phyloP scores from a whole-genome alignment of 2,329 filamentous ascomycete species.

The Fusarium globosum region DNA sequence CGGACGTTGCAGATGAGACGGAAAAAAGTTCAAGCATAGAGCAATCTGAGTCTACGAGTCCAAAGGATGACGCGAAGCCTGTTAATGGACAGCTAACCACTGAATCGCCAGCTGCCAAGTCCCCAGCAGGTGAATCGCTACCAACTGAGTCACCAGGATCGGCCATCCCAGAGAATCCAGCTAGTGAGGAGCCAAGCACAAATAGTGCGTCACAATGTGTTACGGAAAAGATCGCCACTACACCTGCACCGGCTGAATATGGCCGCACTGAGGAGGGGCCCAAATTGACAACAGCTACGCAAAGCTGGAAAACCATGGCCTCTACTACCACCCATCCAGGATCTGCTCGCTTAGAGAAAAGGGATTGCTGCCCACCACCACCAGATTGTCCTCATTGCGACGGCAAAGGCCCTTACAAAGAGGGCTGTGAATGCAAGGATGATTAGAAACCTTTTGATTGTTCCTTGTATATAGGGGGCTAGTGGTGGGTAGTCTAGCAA shows the following conservation, averaged over 20 bases:
- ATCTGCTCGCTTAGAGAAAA: background rate
- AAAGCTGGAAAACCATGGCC: background rate
- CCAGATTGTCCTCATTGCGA: no score
- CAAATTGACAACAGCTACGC: background rate
- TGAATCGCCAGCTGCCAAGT: background rate
- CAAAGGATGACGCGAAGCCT: background rate
- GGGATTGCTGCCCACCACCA: background rate
- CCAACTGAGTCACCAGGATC: background rate
- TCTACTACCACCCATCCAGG: background rate
- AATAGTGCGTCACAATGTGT: background rate
- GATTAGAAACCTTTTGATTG: background rate
- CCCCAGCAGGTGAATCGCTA: fast-evolving
- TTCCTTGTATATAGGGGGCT: no score
- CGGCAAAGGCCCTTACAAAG: no score
- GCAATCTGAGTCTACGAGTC: background rate
- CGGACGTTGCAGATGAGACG: background rate
- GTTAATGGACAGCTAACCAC: no score
- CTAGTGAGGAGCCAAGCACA: background rate
- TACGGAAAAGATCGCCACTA: fast-evolving
- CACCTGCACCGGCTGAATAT: background rate
- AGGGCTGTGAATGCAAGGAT: background rate
- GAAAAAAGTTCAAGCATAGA: background rate
- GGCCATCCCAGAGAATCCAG: background rate
- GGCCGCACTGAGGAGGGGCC: background rate
- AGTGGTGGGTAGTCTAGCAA: no score